Evolutionary conservation across 2,329 filamentous ascomycete genomes (phyloP).

Genomic region (Polytolypa hystricis): DNA sequence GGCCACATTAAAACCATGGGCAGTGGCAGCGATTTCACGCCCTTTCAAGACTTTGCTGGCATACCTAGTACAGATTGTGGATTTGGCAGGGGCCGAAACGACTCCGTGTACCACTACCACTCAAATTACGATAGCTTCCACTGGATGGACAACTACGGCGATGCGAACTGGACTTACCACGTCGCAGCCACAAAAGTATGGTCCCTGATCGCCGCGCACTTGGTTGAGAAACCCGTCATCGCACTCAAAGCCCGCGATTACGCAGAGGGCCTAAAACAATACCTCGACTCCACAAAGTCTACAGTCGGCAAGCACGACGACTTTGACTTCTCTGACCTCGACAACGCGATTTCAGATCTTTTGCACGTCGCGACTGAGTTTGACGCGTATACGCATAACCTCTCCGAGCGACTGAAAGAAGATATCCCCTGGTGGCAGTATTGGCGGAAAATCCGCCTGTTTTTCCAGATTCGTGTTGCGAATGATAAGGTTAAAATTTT

Average conservation of each 20-base stretch:
- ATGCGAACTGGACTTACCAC: constrained; percentile 51
- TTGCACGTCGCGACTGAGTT: constrained; percentile 38
- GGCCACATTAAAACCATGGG: constrained; percentile 55
- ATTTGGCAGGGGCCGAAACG: constrained; percentile 37
- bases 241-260: constrained; percentile 56
- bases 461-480: constrained; percentile 50
- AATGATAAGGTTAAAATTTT: constrained; percentile 78
- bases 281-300: constrained; percentile 27
- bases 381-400: constrained; percentile 39
- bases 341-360: constrained; percentile 40
- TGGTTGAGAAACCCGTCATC: constrained; percentile 52
- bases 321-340: constrained; percentile 37
- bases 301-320: constrained; percentile 10
- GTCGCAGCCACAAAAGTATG: constrained; percentile 55
- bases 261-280: constrained; percentile 41
- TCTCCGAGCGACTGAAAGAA: constrained; percentile 39
- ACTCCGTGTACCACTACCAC: constrained; percentile 62
- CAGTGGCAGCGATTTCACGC: constrained; percentile 63
- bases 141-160: constrained; percentile 74
- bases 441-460: constrained; percentile 55
- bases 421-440: constrained; percentile 69
- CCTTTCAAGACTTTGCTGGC: constrained; percentile 62
- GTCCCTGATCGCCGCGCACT: constrained; percentile 48
- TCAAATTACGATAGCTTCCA: constrained; percentile 72
- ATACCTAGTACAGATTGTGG: constrained; percentile 55